These are phyloP conservation scores for Pogostemon cablin DNA, from an alignment of 257 asterid genomes.

Conservation along the genomic window DNA sequence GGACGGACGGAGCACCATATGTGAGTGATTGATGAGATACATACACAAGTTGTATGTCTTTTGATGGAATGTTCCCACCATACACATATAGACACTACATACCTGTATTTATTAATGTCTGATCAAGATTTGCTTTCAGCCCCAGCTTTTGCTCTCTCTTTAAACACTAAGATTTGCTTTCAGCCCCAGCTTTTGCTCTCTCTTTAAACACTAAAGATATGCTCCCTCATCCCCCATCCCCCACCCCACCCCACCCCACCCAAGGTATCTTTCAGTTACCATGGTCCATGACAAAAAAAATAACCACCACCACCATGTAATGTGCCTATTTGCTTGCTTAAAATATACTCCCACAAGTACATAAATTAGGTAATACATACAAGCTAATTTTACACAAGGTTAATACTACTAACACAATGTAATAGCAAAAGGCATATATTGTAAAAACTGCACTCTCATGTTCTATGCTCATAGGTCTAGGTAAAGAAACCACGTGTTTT, in stretches of 20 bases:
- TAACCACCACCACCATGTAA: too few relatives aligned
- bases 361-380: too few relatives aligned
- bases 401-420: too few relatives aligned
- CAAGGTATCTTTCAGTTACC: neutral
- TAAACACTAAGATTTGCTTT: neutral
- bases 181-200: slow-evolving; percentile 16
- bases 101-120: neutral
- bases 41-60: neutral
- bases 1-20: neutral
- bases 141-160: slow-evolving; percentile 16
- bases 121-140: neutral
- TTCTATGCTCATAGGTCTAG: too few relatives aligned
- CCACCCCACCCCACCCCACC: neutral
- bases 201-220: neutral
- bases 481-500: neutral
- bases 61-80: slow-evolving; percentile 26
- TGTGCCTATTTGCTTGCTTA: too few relatives aligned
- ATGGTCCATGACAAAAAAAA: too few relatives aligned
- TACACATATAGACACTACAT: neutral
- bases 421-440: too few relatives aligned
- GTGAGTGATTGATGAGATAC: neutral
- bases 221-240: neutral
- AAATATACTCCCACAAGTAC: too few relatives aligned
- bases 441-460: too few relatives aligned
- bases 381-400: too few relatives aligned